Evolutionary conservation across 208 protist genomes (phyloP), one percentile per base, ranked within the genome.

Genomic region (Acanthamoeba lugdunensis): DNA sequence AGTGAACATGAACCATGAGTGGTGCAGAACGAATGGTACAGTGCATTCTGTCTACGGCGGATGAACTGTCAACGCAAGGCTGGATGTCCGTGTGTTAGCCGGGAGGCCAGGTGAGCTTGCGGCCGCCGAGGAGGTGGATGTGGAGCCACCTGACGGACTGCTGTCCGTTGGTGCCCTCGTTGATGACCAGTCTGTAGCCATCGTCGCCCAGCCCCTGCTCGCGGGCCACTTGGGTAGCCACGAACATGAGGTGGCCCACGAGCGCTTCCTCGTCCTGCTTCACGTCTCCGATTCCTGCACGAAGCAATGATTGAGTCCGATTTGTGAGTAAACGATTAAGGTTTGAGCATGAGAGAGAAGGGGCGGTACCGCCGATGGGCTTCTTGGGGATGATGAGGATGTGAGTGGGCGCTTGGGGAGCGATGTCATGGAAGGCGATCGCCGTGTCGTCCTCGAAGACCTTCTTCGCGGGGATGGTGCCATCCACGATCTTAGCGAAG

Each of bases 91-190:
- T n/a, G 28, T 28, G 28, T 96, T 95, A 96, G 8, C 95, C 90
- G 41, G 96, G 96, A 56, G 96, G 96, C 96, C 96, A 97, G 8
- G 9, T 79, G 23, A 97, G 16, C 94, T 96, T 90, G 92, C 95
- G 92, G 37, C 95, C 95, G 58, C 96, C 97, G 54, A 97, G 93
- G 25, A 97, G 79, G 92, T 97, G 97, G 58, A 97, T 81, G 71
- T 97, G 97, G 23, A 97, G 88, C 90, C 96, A 96, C 69, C 96
- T 95, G 48, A 97, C 96, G 21, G 95, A 96, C 94, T 97, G 97
- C 65, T 91, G 79, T 11, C 89, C 96, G 7, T 96, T 41, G 45
- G 85, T 75, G 82, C 97, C 97, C 90, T 97, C 96, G 92, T 97
- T 97, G 63, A 97, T 95, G 50, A 97, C 97, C 3, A 75, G 69